Base-by-base conservation (phyloP, 345 rosid species). In the Toxicodendron radicans region DNA sequence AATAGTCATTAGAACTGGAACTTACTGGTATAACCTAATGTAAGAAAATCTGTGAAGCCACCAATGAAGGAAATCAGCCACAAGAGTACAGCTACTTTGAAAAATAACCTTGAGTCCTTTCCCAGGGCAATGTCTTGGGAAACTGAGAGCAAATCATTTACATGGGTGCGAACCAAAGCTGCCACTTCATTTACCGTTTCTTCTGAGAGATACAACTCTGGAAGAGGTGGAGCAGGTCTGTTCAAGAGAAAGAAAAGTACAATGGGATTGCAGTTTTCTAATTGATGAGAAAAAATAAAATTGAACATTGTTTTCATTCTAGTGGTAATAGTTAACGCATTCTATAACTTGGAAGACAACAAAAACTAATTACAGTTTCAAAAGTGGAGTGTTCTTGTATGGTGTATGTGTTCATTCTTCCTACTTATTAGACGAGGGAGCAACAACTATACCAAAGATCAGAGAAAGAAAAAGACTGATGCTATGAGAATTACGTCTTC, bases 221-320 rank as follows among this genome's bases (percentile, higher is more conserved):
- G 95, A 35, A 96, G 83, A n/a, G 97, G 92, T 4, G 99, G 97
- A 75, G 98, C 85, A 32, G 99, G 97, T 70, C 99, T 96, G 84
- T 77, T n/a, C 66, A 72, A 58, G 63, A 72, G 9, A 24, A 52
- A 51, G n/a, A 70, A 16, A 70, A 60, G 35, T 59, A 57, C n/a
- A 12, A 54, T 63, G 41, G 64, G 73, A 68, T 27, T 76, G 61
- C 70, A 11, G 66, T 57, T 60, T 76, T 70, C 62, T 43, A 27
- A 30, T 4, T 16, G 38, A 10, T 24, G n/a, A 32, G 18, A 8
- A 33, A 45, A 46, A 21, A 8, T 10, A 46, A 71, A 43, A 51
- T 2, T 24, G 10, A 20, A 5, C 56, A 32, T 17, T 32, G 13
- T 27, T 23, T 45, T 21, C 13, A 23, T 21, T 64, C 68, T 45